Base-by-base conservation (phyloP, 192 early-diverging fungal species). In the Linnemannia elongata region DNA sequence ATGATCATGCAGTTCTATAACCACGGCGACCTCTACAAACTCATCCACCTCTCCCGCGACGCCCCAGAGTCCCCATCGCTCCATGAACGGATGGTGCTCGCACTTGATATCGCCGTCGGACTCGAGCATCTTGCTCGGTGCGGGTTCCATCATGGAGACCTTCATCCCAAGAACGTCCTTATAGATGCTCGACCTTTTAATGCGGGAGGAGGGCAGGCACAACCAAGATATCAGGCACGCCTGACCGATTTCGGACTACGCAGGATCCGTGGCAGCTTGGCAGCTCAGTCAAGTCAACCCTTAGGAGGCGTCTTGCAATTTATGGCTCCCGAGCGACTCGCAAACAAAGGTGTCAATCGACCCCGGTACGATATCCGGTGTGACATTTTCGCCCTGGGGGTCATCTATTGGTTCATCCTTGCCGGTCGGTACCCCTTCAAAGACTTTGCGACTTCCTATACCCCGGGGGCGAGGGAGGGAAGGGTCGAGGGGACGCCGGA, bases 231-330 rank as follows among this genome's bases (percentile, higher is more conserved):
- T 45, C 75, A 72, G 4, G 81, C 81, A 4, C 75, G 81, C 1
- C 44, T 82, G 33, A 82, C 81, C 18, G 81, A 82, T 22, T 82
- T 82, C 49, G 81, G 81, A 18, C 70, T 82, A 12, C 81, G 81
- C 3, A 69, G 81, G 3, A 45, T 63, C 27, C 75, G 81, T 27
- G 81, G 77, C 55, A 45, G 72, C 15, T 38, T 27, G 6, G 35
- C 44, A 20, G 13, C 39, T 0, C 33, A 66, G 17, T 82, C 81
- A 33, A 82, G 81, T 60, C 81, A 82, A 52, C 81, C 18, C 42
- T 24, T 82, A 20, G 81, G 75, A 13, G 81, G 81, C 9, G 81
- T 82, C 4, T 72, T 27, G 54, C 76, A 77, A 69, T 82, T 82
- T 33, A 82, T 82, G 81, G 81, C 81, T 0, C 81, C 81, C 0